Conservation (phyloP, 345 rosid genomes). For the Populus tremula region DNA sequence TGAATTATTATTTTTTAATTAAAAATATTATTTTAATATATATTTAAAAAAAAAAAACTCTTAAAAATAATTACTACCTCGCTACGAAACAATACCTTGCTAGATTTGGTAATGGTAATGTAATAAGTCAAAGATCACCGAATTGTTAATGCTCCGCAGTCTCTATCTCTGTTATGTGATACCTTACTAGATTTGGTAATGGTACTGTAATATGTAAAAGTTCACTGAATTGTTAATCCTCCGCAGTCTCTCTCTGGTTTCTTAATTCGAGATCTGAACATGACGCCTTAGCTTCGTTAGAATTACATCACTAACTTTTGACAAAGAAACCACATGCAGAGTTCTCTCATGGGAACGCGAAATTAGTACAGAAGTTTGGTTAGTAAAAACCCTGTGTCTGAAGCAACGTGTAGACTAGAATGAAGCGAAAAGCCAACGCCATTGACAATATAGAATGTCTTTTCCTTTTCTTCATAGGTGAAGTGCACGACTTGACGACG, state of each 20-base stretch:
- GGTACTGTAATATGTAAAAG: too few species aligned
- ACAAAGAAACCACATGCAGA: not conserved
- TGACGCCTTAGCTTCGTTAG: not conserved
- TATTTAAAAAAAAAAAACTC: too few species aligned
- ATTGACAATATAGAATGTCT: not conserved
- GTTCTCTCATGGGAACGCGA: not conserved
- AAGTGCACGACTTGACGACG: not conserved
- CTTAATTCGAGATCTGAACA: too few species aligned
- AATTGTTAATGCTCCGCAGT: not conserved
- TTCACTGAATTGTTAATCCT: not conserved
- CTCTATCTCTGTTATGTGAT: not conserved
- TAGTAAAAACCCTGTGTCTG: too few species aligned
- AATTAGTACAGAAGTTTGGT: too few species aligned
- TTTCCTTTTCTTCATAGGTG: not conserved
- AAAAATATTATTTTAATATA: too few species aligned
- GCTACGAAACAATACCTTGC: too few species aligned
- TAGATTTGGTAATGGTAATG: too few species aligned
- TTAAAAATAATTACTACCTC: too few species aligned
- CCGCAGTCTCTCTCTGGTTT: not conserved
- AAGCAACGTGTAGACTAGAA: too few species aligned
- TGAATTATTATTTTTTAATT: too few species aligned
- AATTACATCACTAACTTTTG: not conserved
- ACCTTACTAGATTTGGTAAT: too few species aligned
- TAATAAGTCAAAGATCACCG: not conserved
- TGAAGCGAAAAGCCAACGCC: not conserved